Percentiles rank a stretch among this genome's conserved stretches.
phyloP scores from a whole-genome alignment of 768 basidiomycete species.

The Mycena leptocephala region DNA sequence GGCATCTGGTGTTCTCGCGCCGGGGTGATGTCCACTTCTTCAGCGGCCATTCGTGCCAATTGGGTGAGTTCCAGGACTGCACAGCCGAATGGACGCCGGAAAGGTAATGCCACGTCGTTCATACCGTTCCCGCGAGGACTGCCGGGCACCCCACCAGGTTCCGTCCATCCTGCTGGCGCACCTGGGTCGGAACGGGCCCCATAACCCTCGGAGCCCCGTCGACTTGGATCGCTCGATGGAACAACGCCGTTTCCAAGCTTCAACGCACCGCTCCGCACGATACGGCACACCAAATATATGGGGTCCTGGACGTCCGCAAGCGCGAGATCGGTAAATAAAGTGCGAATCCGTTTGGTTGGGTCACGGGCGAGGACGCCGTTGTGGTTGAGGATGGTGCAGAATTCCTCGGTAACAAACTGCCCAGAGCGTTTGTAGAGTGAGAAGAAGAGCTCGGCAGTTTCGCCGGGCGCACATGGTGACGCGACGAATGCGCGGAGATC shows the following conservation, averaged over 20 bases:
- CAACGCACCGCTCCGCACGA: slow-evolving; percentile 90
- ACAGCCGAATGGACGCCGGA: slow-evolving; percentile 95
- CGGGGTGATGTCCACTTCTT: slow-evolving; percentile 74
- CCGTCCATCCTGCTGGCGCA: slow-evolving; percentile 10
- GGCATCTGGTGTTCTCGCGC: slow-evolving; percentile 89
- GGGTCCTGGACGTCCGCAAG: slow-evolving; percentile 89
- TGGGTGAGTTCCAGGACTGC: slow-evolving; percentile 92
- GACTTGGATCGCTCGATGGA: slow-evolving; percentile 54
- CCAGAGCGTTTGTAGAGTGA: slow-evolving; percentile 92
- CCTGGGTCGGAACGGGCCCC: slow-evolving; percentile 25
- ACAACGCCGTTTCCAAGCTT: slow-evolving; percentile 76
- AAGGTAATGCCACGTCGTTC: slow-evolving; percentile 62
- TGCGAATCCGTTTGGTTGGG: slow-evolving; percentile 82
- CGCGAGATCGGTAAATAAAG: slow-evolving; percentile 93
- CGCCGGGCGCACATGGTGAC: slow-evolving; percentile 90
- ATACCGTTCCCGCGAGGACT: slow-evolving; percentile 45
- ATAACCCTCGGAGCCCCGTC: slow-evolving; percentile 71
- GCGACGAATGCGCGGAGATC: slow-evolving; percentile 95
- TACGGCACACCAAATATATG: slow-evolving; percentile 91
- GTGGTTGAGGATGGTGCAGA: slow-evolving; percentile 90
- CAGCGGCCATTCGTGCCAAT: slow-evolving; percentile 76
- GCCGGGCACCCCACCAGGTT: slow-evolving; percentile 24
- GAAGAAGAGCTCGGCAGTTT: slow-evolving; percentile 95
- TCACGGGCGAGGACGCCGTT: slow-evolving; percentile 91
- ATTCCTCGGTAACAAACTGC: slow-evolving; percentile 95